A percentile compares a stretch with the other conserved stretches of the same genome.
phyloP scores from a whole-genome alignment of 2,329 filamentous ascomycete species.

The Penicillium oxalicum region DNA sequence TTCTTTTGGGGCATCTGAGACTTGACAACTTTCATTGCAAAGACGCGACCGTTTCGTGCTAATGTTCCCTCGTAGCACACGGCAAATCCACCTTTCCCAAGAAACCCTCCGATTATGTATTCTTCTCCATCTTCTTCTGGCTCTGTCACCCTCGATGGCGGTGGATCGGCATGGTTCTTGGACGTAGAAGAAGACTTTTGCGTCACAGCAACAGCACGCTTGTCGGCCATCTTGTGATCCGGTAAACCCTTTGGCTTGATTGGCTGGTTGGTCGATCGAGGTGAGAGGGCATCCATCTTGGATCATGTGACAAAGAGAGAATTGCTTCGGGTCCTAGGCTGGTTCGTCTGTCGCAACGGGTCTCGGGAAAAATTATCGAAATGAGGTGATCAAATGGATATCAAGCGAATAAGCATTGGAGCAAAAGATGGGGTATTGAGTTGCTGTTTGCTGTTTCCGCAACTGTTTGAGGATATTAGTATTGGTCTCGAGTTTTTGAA shows the following conservation, averaged over 20 bases:
- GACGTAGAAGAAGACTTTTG: conserved; percentile 29
- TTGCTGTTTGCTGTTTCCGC: conserved; percentile 24
- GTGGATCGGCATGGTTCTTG: conserved; percentile 43
- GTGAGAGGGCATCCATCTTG: conserved; percentile 45
- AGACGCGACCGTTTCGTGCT: conserved; percentile 39
- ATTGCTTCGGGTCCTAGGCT: conserved; percentile 1
- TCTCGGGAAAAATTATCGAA: neutral
- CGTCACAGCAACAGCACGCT: conserved; percentile 27
- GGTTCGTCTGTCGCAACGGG: conserved; percentile 4
- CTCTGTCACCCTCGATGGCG: conserved; percentile 41
- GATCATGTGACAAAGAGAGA: conserved; percentile 1
- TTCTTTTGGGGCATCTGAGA: conserved; percentile 47
- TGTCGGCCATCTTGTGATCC: conserved; percentile 36
- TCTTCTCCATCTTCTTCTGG: conserved; percentile 41
- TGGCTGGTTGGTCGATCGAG: conserved; percentile 44
- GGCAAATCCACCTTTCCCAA: conserved; percentile 48
- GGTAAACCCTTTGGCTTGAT: conserved; percentile 38
- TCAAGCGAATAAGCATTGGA: conserved; percentile 6
- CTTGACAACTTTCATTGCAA: conserved; percentile 48
- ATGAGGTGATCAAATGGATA: conserved; percentile 8
- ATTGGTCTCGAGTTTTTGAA: conserved; percentile 5
- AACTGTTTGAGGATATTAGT: conserved; percentile 15
- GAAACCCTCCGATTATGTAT: conserved; percentile 42
- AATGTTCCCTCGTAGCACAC: conserved; percentile 46
- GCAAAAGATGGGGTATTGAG: conserved; percentile 21